Conservation (phyloP, 177 flowering plant species). For the Tripterygium wilfordii region DNA sequence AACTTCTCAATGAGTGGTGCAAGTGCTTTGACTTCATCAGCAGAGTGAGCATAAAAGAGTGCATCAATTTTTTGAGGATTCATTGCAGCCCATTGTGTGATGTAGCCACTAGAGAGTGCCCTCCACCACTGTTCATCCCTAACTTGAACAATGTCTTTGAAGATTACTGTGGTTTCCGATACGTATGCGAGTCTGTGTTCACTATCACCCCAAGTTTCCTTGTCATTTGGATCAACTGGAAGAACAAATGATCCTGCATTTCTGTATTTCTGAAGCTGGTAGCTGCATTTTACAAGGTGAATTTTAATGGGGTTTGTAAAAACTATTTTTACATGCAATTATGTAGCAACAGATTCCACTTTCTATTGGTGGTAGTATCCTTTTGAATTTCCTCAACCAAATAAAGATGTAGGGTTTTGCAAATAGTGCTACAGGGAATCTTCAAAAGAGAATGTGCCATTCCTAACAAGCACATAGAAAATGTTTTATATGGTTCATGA, state of each 20-base stretch:
- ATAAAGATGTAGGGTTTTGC: background rate
- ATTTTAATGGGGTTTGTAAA: no score
- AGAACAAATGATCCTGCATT: slow-evolving; percentile 84
- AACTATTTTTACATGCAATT: no score
- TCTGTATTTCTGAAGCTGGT: slow-evolving; percentile 94
- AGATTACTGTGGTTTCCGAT: slow-evolving; percentile 91
- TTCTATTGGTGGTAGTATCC: no score
- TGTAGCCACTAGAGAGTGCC: slow-evolving; percentile 75
- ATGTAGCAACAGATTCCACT: no score
- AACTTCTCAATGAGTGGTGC: slow-evolving; percentile 83
- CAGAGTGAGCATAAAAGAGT: slow-evolving; percentile 84
- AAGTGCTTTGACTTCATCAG: slow-evolving; percentile 63
- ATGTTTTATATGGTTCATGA: background rate
- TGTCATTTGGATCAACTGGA: slow-evolving; percentile 83
- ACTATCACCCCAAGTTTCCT: slow-evolving; percentile 96
- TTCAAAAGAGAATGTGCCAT: background rate
- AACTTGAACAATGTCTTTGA: slow-evolving; percentile 82
- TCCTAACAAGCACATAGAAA: no score
- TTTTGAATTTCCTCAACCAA: background rate
- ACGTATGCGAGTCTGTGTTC: slow-evolving; percentile 95
- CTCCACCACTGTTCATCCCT: slow-evolving; percentile 98
- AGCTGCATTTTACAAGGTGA: slow-evolving; percentile 42
- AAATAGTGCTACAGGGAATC: slow-evolving; percentile 13
- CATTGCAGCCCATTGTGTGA: slow-evolving; percentile 97
- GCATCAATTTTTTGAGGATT: slow-evolving; percentile 88